Evolutionary conservation across 2,329 filamentous ascomycete genomes (phyloP).

Genomic region (Clarireedia hainanense): DNA sequence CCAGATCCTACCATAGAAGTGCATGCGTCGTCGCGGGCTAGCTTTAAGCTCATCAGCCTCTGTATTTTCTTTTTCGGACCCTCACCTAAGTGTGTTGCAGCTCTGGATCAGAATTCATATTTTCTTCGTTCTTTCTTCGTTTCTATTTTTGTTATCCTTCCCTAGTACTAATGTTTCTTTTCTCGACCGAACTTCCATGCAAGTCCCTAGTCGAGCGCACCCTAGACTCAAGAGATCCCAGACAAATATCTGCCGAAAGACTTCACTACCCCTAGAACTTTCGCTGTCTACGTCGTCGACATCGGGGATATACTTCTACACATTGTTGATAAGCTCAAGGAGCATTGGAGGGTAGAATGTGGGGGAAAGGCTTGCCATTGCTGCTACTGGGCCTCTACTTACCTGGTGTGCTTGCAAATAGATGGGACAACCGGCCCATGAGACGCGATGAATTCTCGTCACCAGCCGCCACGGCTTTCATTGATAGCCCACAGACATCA

Average conservation of each 20-base stretch:
- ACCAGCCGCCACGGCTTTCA: constrained; percentile 9
- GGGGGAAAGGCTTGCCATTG: constrained; percentile 15
- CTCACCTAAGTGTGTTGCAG: background rate
- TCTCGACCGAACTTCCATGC: background rate
- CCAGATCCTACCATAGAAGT: too few species aligned
- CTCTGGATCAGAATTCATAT: background rate
- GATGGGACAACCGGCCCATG: constrained; percentile 15
- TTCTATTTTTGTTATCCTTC: background rate
- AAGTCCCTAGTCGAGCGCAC: background rate
- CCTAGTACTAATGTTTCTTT: background rate
- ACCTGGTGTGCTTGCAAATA: constrained; percentile 16
- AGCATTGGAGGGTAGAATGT: constrained; percentile 5
- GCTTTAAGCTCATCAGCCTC: too few species aligned
- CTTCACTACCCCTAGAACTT: too few species aligned
- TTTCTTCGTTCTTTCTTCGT: background rate
- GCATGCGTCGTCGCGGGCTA: too few species aligned
- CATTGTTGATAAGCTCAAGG: background rate
- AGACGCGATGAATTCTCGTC: constrained; percentile 22
- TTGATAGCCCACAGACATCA: background rate
- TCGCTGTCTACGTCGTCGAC: background rate
- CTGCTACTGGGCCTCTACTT: constrained; percentile 21
- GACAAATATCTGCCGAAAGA: background rate
- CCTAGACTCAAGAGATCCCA: background rate
- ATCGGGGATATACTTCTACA: background rate
- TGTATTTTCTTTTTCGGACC: too few species aligned